A percentile compares a stretch with the other conserved stretches of the same genome.
These are phyloP conservation scores for Onygenales sp. DNA, from an alignment of 2,329 filamentous ascomycete genomes.

Conservation along the genomic window DNA sequence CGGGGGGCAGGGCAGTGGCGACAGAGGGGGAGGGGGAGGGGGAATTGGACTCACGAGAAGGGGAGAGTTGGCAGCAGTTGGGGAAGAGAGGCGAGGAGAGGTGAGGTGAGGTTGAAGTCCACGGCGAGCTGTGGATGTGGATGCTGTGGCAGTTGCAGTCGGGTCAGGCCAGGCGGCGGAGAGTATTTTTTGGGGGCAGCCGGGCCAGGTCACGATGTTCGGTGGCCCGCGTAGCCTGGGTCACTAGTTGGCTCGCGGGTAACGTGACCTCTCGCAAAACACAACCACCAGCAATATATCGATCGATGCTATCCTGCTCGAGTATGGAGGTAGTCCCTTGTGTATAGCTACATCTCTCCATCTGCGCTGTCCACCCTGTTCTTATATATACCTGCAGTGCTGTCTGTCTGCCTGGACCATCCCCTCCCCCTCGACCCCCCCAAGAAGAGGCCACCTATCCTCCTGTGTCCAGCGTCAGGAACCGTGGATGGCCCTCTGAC, in stretches of 20 bases:
- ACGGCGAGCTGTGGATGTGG: not conserved
- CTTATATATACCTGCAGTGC: not conserved
- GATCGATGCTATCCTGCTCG: no score
- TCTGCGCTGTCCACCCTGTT: not conserved
- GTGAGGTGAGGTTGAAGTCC: slow-evolving; percentile 6
- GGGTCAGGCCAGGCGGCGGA: slow-evolving; percentile 10
- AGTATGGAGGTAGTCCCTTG: not conserved
- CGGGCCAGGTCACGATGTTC: slow-evolving; percentile 26
- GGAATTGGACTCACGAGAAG: slow-evolving; percentile 7
- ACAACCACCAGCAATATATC: not conserved
- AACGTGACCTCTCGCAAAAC: slow-evolving; percentile 6
- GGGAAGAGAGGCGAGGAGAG: slow-evolving; percentile 4
- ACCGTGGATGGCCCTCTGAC: not conserved
- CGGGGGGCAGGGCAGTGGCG: not conserved
- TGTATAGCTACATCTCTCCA: not conserved
- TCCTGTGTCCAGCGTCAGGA: not conserved
- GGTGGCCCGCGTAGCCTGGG: slow-evolving; percentile 28
- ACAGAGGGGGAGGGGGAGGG: slow-evolving; percentile 3
- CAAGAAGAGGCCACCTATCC: slow-evolving; percentile 5
- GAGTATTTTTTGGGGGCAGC: slow-evolving; percentile 25
- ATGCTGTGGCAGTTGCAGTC: slow-evolving; percentile 3
- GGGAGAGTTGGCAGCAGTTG: not conserved
- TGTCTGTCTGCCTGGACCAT: slow-evolving; percentile 3
- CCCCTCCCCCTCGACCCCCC: not conserved
- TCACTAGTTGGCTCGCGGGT: slow-evolving; percentile 17